Evolutionary conservation across 1,284 basidiomycete species (phyloP), one percentile per base, ranked within the genome.

Genomic region (Cryptococcus maquisensis): DNA sequence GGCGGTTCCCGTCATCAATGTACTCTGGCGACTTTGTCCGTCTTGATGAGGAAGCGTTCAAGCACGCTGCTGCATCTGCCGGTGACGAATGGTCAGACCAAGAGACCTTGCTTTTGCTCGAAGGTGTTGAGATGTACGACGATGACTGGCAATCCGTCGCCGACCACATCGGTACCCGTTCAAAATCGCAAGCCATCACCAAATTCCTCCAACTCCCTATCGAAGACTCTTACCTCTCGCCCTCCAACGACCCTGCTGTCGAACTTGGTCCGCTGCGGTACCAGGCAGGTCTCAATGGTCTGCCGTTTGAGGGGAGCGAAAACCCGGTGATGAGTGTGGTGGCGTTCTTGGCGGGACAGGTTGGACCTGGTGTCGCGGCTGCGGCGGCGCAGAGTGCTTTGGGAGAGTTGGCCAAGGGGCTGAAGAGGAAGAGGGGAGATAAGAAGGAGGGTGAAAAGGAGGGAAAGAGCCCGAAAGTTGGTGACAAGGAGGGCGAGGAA

Each of bases 271-370:
- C 88, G 1, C 77, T 97, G 53, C 80, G 87, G 62, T 93, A 87
- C 60, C 72, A 72, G 49, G 70, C 73, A 7, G 73, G 73, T 10
- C 52, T 75, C 37, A 75, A 76, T 44, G 74, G 87, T 8, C 80
- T 95, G 55, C 95, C 95, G 0, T 96, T 98, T 71, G 88, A 93
- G 61, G 88, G 93, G 69, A 85, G 89, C 1, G 96, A 98, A 69
- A 98, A 98, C 72, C 95, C 95, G 0, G 92, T 98, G 35, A 93
- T 98, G 92, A 93, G 89, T 73, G 94, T 98, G 23, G 93, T 98
- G 13, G 90, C 95, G 1, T 98, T 98, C 79, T 80, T 99, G 45
- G 93, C 95, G 15, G 88, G 88, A 16, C 91, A 95, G 1, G 89
- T 98, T 6, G 86, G 85, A 16, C 92, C 93, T 0, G 86, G 87